Evolutionary conservation across 208 protist species (phyloP), one percentile per base, ranked within the genome.

Genomic region (Zelonia costaricensis): DNA sequence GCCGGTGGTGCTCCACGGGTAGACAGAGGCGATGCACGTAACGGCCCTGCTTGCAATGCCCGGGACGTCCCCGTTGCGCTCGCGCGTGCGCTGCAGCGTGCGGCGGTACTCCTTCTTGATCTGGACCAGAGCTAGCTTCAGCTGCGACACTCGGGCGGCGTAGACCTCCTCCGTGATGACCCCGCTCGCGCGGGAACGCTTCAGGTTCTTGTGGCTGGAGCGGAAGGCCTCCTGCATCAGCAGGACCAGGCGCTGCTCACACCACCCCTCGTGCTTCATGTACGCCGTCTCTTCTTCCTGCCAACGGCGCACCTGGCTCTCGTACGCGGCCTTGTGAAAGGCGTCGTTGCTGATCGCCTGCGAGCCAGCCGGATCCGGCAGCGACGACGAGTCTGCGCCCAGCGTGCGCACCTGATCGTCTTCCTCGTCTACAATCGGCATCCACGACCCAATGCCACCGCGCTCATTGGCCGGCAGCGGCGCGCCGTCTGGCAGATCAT

Each of bases 41-140:
- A 85, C 69, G 5, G 78, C 78, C 43, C 76, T 77, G 48, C 58
- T 59, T 2, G 78, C 73, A 16, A 85, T 63, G 35, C 53, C 36
- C 18, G 48, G 7, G 23, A 70, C 20, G 63, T 69, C 66, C n/a
- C 48, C 51, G 33, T 58, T 43, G 15, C 70, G 60, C 40, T 78
- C 66, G 2, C 39, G 36, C 13, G 45, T 73, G 7, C 73, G 68
- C 30, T 67, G 33, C 6, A 85, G 66, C 23, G 78, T 79, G 27
- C 75, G 64, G 23, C 78, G 63, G 40, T 76, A 85, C 61, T 85
- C 74, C 10, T 10, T 33, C 56, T 85, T 85, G 51, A 85, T 62
- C 1, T 47, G 36, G 3, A 20, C 8, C 22, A 74, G 40, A 1
- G 66, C 53, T 5, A 13, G 44, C 10, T 54, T n/a, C 20, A 80